These are phyloP conservation scores for Aureobasidium sp. DNA, from an alignment of 2,329 filamentous ascomycete genomes.

Conservation along the genomic window DNA sequence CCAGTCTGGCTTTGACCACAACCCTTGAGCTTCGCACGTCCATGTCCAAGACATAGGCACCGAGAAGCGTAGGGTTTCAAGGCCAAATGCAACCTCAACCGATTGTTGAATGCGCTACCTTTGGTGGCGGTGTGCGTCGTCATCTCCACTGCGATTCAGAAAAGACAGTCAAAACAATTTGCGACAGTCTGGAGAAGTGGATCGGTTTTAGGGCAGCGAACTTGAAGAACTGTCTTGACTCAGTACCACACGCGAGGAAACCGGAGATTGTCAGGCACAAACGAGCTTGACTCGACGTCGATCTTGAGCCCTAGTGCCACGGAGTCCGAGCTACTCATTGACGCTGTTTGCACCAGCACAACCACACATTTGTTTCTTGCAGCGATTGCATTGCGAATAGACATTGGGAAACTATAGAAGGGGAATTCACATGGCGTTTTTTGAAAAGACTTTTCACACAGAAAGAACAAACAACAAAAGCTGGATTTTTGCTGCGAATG, in stretches of 20 bases:
- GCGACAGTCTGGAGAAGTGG: neutral
- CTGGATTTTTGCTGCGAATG: neutral
- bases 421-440: neutral
- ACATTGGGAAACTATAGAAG: neutral
- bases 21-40: neutral
- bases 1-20: constrained; percentile 8
- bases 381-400: neutral
- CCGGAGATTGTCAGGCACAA: neutral
- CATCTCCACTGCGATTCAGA: neutral
- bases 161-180: neutral
- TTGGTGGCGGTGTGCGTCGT: neutral
- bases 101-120: neutral
- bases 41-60: neutral
- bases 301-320: neutral
- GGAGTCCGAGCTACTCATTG: neutral
- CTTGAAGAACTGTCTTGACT: neutral
- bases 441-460: neutral
- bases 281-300: neutral
- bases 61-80: neutral
- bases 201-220: neutral
- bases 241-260: neutral
- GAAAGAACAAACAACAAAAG: neutral
- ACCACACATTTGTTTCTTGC: neutral
- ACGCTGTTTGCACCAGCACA: neutral
- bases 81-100: neutral